phyloP scores from a whole-genome alignment of 805 yeast species.

The Wickerhamiella alocasiicola region DNA sequence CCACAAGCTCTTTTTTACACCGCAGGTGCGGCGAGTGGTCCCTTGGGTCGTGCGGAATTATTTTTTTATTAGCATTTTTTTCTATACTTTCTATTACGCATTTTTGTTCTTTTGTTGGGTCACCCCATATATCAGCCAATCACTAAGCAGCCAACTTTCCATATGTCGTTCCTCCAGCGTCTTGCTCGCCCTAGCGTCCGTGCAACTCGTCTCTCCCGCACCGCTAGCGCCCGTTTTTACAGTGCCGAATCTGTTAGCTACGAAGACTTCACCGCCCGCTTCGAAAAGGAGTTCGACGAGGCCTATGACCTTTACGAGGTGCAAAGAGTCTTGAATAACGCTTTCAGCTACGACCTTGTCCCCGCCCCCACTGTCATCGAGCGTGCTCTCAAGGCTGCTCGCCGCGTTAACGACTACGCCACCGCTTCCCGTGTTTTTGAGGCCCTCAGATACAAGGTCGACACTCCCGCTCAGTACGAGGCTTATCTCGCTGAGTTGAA shows the following conservation, averaged over 20 bases:
- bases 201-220: conserved; percentile 12
- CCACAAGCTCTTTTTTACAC: too few species aligned
- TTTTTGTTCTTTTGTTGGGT: too few species aligned
- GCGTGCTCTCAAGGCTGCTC: conserved; percentile 92
- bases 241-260: conserved; percentile 16
- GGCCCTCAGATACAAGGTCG: conserved; percentile 89
- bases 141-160: conserved; percentile 11
- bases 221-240: conserved; percentile 14
- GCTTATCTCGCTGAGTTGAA: conserved; percentile 93
- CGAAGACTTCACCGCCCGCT: conserved; percentile 37
- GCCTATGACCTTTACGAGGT: conserved; percentile 82
- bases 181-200: conserved; percentile 15
- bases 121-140: conserved; percentile 11
- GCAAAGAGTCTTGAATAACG: conserved; percentile 91
- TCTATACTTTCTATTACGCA: too few species aligned
- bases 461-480: conserved; percentile 82
- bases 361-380: conserved; percentile 96
- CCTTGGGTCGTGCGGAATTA: too few species aligned
- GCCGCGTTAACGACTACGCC: conserved; percentile 98
- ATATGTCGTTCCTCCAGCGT: conserved; percentile 12
- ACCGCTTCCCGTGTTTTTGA: conserved; percentile 98
- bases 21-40: too few species aligned
- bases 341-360: conserved; percentile 95
- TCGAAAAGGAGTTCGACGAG: conserved; percentile 91
- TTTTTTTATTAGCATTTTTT: too few species aligned